Conservation (phyloP, 148 eudicot species). For the Rhododendron williamsianum region DNA sequence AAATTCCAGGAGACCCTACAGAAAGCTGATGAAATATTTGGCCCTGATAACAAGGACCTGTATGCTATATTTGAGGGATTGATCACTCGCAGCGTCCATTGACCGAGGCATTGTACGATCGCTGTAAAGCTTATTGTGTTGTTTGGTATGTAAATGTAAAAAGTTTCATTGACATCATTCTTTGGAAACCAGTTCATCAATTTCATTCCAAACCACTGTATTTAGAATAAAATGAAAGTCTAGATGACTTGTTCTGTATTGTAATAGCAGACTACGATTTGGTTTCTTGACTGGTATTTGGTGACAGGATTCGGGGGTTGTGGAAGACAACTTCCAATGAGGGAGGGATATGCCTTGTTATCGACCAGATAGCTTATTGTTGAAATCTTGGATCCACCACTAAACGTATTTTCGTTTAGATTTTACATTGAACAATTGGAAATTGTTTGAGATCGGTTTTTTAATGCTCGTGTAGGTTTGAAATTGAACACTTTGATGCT, state of each 20-base stretch:
- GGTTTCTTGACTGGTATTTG: background rate
- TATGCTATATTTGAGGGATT: conserved; percentile 74
- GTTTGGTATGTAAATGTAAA: conserved; percentile 7
- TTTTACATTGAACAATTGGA: too few species aligned
- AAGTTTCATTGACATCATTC: conserved; percentile 5
- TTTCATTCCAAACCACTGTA: background rate
- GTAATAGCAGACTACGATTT: background rate
- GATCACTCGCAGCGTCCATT: conserved; percentile 62
- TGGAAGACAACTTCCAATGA: background rate
- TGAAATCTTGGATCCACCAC: background rate
- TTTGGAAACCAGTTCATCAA: background rate
- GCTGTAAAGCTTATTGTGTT: background rate
- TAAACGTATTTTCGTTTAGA: too few species aligned
- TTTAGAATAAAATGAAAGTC: background rate
- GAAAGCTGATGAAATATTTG: conserved; percentile 91
- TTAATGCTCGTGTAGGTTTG: background rate
- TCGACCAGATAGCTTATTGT: background rate
- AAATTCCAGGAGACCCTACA: conserved; percentile 64
- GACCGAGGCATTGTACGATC: conserved; percentile 11
- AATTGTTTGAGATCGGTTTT: too few species aligned
- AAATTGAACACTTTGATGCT: background rate
- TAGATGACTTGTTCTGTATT: background rate
- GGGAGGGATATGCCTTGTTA: background rate
- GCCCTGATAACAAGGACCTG: conserved; percentile 82
- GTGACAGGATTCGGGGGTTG: background rate